Base-by-base conservation (phyloP, 106 monocot genomes). In the Apostasia ramifera region DNA sequence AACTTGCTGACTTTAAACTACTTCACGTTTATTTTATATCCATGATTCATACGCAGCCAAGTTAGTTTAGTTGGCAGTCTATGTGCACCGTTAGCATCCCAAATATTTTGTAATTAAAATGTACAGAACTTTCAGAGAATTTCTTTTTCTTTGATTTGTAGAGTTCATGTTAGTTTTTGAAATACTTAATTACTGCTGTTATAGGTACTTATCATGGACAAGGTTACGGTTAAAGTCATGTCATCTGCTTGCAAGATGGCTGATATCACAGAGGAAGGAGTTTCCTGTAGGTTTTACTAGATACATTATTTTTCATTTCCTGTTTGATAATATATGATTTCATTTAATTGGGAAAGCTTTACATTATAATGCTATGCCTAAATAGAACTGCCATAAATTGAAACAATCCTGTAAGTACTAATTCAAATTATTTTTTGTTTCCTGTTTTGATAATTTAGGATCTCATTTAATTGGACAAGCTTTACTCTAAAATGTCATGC, bases 181-280 rank as follows among this genome's bases (percentile, higher is more conserved):
- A 37, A 37, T 65, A 26, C 26, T 50, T 50, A 47, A 48, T 65
- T 15, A 47, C 7, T 65, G 65, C 6, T 65, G 15, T 65, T 65
- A 8, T 49, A 65, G 95, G 92, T 95, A 59, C 88, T 95, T 56
- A 97, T 97, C 63, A 89, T 97, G 97, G 97, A 97, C 68, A 97
- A 97, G 66, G 6, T 92, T 67, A 97, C 97, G 46, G 77, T 87
- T 11, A 97, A 89, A 74, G 68, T 97, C 67, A 97, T 97, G 84
- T 97, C 92, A 47, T 81, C 71, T 79, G 74, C 97, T 72, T 97
- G 97, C 87, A 97, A 97, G 79, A 97, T 97, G 97, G 89, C 89
- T 57, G 89, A 97, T 79, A 83, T 97, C 63, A 97, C 87, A 0
- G 89, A 92, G 37, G 89, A 97, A 83, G 92, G 92, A 55, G 82